Conservation (phyloP, 2,329 filamentous ascomycete species). For the Thielaviopsis ethacetica region DNA sequence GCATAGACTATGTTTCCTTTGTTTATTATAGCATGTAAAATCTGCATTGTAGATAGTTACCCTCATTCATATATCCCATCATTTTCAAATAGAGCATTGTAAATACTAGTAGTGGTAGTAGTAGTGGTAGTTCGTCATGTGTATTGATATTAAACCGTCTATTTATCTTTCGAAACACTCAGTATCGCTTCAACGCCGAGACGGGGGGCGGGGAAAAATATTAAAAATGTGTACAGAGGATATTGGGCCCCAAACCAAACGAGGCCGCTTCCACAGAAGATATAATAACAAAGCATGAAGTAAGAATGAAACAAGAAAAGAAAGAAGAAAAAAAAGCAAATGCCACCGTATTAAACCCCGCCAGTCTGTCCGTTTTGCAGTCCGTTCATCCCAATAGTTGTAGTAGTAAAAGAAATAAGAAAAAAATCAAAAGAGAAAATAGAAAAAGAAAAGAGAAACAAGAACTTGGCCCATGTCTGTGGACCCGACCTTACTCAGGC, state of each 20-base stretch:
- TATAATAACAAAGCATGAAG: neutral
- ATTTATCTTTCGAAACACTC: neutral
- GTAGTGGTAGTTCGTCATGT: neutral
- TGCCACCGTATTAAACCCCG: neutral
- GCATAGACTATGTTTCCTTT: neutral
- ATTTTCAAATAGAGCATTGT: neutral
- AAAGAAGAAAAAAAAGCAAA: neutral
- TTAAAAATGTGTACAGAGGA: neutral
- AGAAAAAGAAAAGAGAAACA: neutral
- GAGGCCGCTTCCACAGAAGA: neutral
- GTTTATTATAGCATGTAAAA: neutral
- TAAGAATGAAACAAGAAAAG: neutral
- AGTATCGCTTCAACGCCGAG: neutral
- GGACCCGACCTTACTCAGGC: conserved; percentile 27
- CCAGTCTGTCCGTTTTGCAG: neutral
- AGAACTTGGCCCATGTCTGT: neutral
- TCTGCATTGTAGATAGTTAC: neutral
- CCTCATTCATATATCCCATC: neutral
- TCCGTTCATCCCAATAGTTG: neutral
- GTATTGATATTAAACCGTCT: neutral
- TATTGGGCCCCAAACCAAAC: neutral
- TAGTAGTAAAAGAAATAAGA: neutral
- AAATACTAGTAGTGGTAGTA: too few species aligned
- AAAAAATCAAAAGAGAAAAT: neutral
- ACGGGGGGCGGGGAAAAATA: neutral